Base-by-base conservation (phyloP, 768 basidiomycete genomes). In the Harrya chromipes region DNA sequence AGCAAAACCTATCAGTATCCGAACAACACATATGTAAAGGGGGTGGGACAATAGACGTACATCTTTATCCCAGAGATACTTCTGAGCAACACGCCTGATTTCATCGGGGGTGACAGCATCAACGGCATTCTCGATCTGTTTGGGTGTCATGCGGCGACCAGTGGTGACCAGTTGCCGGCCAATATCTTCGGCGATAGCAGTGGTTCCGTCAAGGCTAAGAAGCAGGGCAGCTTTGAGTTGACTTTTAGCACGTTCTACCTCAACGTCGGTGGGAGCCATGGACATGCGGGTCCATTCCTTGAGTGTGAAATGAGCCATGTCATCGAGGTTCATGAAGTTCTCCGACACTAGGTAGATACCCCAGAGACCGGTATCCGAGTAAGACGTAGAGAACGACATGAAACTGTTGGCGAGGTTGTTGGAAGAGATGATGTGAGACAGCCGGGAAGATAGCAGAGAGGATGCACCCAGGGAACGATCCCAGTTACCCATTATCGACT, bases 311-410 rank as follows among this genome's bases (percentile, higher is more conserved):
- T 99, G 95, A 43, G 83, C 68, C 53, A 97, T 75, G 67, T 98
- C 95, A 62, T 98, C 95, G 38, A 98, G 77, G 75, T 94, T 94
- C 74, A 80, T 79, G 46, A 93, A 65, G 79, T 97, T 97, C 79
- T 99, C 97, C 16, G 90, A 84, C 51, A 94, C 91, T 47, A 97
- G 74, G 78, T 99, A 98, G 71, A 97, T 92, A 61, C 95, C 95
- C 97, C 95, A 99, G 29, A 98, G 83, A 50, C 97, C 97, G 17
- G 94, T 98, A 71, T 99, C 97, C 6, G 94, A 93, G 77, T 99
- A 99, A 6, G 89, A 92, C 2, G 95, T 98, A 16, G 93, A 95
- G 85, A 98, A 99, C 46, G 89, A 91, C 91, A 97, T 95, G 87
- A 90, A 99, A 50, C 88, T 92, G 78, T 98, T 99, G 64, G 97